A percentile compares a stretch with the other conserved stretches of the same genome.
These are phyloP conservation scores for Graphilbum fragrans DNA, from an alignment of 2,329 filamentous ascomycete genomes.

Conservation along the genomic window DNA sequence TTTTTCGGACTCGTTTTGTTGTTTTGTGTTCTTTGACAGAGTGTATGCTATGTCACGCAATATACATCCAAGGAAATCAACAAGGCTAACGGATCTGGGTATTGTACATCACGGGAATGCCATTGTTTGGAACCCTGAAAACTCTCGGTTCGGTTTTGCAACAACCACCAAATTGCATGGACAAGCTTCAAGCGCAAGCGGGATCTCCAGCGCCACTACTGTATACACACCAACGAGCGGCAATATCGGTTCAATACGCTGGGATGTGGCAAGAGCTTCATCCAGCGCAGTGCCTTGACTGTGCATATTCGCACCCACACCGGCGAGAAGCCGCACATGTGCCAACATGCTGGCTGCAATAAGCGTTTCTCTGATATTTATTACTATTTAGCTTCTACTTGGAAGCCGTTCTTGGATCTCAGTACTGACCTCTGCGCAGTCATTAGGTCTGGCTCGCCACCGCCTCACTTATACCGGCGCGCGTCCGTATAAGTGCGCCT, in stretches of 20 bases:
- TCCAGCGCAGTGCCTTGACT: constrained; percentile 57
- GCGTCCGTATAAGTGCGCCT: constrained; percentile 51
- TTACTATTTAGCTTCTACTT: constrained; percentile 9
- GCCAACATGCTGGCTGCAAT: constrained; percentile 51
- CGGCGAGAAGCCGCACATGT: constrained; percentile 65
- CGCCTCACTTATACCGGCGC: constrained; percentile 55
- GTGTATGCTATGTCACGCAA: too few relatives aligned
- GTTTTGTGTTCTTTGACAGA: too few relatives aligned
- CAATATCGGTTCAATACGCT: constrained; percentile 50
- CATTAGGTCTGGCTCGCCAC: constrained; percentile 53
- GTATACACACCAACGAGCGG: constrained; percentile 60
- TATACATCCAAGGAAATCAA: too few relatives aligned
- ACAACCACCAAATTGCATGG: constrained; percentile 27
- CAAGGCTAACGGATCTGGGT: too few relatives aligned
- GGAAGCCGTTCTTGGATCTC: too few relatives aligned
- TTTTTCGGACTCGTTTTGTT: too few relatives aligned
- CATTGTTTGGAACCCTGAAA: background rate
- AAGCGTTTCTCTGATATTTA: constrained; percentile 60
- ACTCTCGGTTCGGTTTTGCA: constrained; percentile 2
- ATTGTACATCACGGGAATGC: too few relatives aligned
- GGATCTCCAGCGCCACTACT: constrained; percentile 56
- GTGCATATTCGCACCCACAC: constrained; percentile 71
- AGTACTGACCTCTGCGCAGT: too few relatives aligned
- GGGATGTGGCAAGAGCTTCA: constrained; percentile 58
- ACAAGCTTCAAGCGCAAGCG: constrained; percentile 65